A percentile compares a stretch with the other conserved stretches of the same genome.
Evolutionary conservation across 495 filamentous ascomycete species (phyloP).

Genomic region (Venustampulla echinocandica): DNA sequence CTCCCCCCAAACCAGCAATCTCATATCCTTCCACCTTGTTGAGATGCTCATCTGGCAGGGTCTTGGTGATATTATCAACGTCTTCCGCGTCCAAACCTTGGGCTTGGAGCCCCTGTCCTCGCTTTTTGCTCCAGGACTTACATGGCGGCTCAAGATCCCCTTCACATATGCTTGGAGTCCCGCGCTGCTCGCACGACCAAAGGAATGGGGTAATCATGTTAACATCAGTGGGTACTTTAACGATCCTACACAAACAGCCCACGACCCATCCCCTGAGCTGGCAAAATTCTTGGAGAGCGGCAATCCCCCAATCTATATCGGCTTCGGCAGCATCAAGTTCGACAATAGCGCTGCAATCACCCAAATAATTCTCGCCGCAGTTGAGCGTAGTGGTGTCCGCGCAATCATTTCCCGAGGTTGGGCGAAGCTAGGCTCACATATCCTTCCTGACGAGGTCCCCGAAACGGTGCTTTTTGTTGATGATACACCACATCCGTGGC

Average conservation of each 20-base stretch:
- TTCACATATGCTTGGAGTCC: conserved; percentile 61
- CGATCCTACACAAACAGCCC: conserved; percentile 30
- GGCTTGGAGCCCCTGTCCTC: conserved; percentile 41
- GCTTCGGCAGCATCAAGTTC: conserved; percentile 60
- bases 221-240: conserved; percentile 15
- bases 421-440: conserved; percentile 47
- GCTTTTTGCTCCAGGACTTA: conserved; percentile 6
- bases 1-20: conserved; percentile 45
- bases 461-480: conserved; percentile 50
- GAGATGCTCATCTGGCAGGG: conserved; percentile 64
- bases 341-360: conserved; percentile 50
- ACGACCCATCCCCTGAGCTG: conserved; percentile 43
- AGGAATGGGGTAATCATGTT: conserved; percentile 38
- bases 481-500: conserved; percentile 60
- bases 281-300: conserved; percentile 44
- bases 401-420: conserved; percentile 57
- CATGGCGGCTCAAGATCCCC: conserved; percentile 47
- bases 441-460: conserved; percentile 32
- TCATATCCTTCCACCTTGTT: conserved; percentile 50
- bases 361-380: conserved; percentile 44
- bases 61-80: conserved; percentile 53
- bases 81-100: conserved; percentile 38
- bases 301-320: conserved; percentile 53
- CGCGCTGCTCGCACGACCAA: conserved; percentile 51
- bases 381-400: conserved; percentile 39